phyloP scores from a whole-genome alignment of 2,329 filamentous ascomycete species.

The Diplodia mutila region DNA sequence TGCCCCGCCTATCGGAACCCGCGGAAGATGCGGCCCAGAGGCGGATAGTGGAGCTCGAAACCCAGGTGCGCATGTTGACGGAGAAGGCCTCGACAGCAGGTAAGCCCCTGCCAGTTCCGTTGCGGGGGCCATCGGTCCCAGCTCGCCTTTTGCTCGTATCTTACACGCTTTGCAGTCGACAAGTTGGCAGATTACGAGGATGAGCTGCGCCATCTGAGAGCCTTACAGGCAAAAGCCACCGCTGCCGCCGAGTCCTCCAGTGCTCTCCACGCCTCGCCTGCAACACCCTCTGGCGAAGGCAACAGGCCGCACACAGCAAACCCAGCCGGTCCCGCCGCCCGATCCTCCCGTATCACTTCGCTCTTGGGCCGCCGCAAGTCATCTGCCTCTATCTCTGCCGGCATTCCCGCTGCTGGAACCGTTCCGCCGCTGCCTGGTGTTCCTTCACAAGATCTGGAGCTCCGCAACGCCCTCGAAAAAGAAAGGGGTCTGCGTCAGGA shows the following conservation, averaged over 20 bases:
- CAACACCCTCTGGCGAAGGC: constrained; percentile 31
- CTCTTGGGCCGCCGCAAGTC: constrained; percentile 43
- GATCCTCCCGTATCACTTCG: constrained; percentile 49
- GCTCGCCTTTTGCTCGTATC: neutral
- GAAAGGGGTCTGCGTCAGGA: constrained; percentile 69
- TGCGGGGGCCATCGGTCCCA: neutral
- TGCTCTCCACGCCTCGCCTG: constrained; percentile 33
- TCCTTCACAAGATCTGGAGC: constrained; percentile 48
- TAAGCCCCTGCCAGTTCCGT: constrained; percentile 38
- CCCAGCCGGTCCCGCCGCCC: constrained; percentile 30
- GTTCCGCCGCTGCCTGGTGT: constrained; percentile 34
- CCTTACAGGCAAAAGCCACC: constrained; percentile 35
- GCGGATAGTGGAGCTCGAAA: constrained; percentile 62
- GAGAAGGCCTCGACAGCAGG: constrained; percentile 69
- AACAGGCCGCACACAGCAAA: constrained; percentile 38
- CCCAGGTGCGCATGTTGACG: constrained; percentile 70
- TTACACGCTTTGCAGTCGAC: constrained; percentile 47
- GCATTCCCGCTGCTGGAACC: constrained; percentile 41
- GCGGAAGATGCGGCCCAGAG: constrained; percentile 29
- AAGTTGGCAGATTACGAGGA: constrained; percentile 78
- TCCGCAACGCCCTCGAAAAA: constrained; percentile 65
- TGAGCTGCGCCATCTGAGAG: constrained; percentile 66
- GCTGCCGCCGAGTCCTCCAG: neutral
- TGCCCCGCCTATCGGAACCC: constrained; percentile 7
- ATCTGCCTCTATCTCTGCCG: constrained; percentile 28